Evolutionary conservation across 257 asterid genomes (phyloP).

Genomic region (Solanum sparsipilum): DNA sequence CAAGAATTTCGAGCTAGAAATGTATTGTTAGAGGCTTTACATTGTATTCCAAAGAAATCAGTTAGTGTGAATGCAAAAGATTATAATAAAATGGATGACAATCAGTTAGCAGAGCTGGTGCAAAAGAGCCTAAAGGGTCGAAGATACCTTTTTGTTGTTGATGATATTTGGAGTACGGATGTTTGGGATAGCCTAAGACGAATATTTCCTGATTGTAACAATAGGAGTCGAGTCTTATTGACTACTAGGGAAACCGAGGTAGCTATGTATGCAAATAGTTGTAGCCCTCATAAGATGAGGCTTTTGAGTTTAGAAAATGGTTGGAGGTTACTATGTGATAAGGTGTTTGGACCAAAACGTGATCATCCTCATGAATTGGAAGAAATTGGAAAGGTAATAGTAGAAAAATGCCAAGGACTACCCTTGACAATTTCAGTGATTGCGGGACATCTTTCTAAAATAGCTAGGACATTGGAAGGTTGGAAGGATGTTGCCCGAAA

Average conservation of each 20-base stretch:
- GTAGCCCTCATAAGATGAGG: background rate
- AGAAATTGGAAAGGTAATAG: background rate
- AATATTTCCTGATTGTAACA: background rate
- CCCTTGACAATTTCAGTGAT: background rate
- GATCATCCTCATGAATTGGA: background rate
- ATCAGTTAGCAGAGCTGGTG: background rate
- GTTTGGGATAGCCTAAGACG: background rate
- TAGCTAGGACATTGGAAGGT: background rate
- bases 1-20: background rate
- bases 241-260: background rate
- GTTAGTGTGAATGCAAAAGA: background rate
- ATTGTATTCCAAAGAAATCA: background rate
- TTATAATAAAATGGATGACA: background rate
- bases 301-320: background rate
- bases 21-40: background rate
- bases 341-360: background rate
- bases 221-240: background rate
- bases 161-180: background rate
- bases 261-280: background rate
- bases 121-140: background rate
- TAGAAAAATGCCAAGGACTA: background rate
- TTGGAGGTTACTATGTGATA: slow-evolving; percentile 1
- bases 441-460: background rate
- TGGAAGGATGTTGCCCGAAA: background rate
- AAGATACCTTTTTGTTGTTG: background rate